These are phyloP conservation scores for Aspergillus indologenus DNA, from an alignment of 495 filamentous ascomycete genomes.

Conservation along the genomic window DNA sequence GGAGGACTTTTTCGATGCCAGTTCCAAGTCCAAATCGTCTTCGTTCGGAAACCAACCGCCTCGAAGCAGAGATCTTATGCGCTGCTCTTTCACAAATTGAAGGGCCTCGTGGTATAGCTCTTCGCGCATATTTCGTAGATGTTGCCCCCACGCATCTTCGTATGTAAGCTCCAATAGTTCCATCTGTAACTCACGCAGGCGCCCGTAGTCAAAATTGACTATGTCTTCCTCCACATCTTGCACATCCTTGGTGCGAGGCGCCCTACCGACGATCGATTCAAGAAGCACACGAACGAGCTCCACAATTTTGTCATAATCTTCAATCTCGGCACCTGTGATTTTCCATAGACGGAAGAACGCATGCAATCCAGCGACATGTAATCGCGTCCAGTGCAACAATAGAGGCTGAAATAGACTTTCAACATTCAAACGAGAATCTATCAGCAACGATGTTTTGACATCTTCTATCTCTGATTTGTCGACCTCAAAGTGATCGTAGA, in stretches of 20 bases:
- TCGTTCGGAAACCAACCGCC: constrained; percentile 85
- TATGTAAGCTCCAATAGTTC: constrained; percentile 86
- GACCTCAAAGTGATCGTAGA: constrained; percentile 95
- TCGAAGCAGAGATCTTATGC: constrained; percentile 84
- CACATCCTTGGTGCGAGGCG: constrained; percentile 79
- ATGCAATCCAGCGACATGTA: constrained; percentile 88
- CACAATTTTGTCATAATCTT: constrained; percentile 89
- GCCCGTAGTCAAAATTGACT: constrained; percentile 71
- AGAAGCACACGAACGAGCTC: constrained; percentile 89
- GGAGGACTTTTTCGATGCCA: constrained; percentile 37
- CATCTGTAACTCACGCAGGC: constrained; percentile 89
- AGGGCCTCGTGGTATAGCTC: constrained; percentile 88
- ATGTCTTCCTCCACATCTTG: constrained; percentile 87
- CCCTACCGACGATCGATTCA: constrained; percentile 84
- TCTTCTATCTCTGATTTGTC: constrained; percentile 85
- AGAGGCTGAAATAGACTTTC: constrained; percentile 87
- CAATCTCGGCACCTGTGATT: constrained; percentile 71
- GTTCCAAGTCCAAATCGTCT: constrained; percentile 36
- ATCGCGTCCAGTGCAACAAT: constrained; percentile 88
- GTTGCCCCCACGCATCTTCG: constrained; percentile 90
- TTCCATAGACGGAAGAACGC: constrained; percentile 93
- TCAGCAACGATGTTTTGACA: constrained; percentile 66
- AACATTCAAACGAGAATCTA: constrained; percentile 75
- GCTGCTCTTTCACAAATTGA: constrained; percentile 95
- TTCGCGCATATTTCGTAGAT: constrained; percentile 86